Conservation (phyloP, 176 grass and related monocot genomes). For the Zoysia japonica region DNA sequence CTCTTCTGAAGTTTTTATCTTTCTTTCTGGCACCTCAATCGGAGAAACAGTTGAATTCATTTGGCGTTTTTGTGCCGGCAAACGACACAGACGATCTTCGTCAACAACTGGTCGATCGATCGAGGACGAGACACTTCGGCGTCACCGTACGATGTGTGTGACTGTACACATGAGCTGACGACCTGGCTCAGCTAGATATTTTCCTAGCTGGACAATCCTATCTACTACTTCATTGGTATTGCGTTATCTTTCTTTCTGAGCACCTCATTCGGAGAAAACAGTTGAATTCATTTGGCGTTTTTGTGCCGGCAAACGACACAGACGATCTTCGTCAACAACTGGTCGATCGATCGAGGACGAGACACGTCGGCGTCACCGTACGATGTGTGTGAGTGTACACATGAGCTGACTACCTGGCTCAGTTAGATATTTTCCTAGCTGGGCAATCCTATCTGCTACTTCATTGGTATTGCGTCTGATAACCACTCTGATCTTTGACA, state of each 20-base stretch:
- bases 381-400: conserved; percentile 5
- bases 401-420: not conserved
- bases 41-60: too few species aligned
- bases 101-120: not conserved
- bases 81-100: not conserved
- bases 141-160: not conserved
- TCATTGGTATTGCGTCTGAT: too few species aligned
- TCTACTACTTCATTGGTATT: not conserved
- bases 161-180: not conserved
- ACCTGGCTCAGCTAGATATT: not conserved
- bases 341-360: not conserved
- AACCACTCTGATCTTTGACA: not conserved
- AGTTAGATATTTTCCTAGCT: not conserved
- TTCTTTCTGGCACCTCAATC: too few species aligned
- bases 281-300: too few species aligned
- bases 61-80: too few species aligned
- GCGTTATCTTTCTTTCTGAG: too few species aligned
- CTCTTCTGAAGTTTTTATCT: too few species aligned
- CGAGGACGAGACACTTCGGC: not conserved
- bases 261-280: too few species aligned
- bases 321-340: not conserved
- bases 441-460: conserved; percentile 18
- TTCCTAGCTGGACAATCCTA: conserved; percentile 7
- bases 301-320: too few species aligned
- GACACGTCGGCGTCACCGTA: not conserved